These are phyloP conservation scores for Ophiocordyceps camponoti-floridani DNA, from an alignment of 2,329 filamentous ascomycete genomes.

Conservation along the genomic window DNA sequence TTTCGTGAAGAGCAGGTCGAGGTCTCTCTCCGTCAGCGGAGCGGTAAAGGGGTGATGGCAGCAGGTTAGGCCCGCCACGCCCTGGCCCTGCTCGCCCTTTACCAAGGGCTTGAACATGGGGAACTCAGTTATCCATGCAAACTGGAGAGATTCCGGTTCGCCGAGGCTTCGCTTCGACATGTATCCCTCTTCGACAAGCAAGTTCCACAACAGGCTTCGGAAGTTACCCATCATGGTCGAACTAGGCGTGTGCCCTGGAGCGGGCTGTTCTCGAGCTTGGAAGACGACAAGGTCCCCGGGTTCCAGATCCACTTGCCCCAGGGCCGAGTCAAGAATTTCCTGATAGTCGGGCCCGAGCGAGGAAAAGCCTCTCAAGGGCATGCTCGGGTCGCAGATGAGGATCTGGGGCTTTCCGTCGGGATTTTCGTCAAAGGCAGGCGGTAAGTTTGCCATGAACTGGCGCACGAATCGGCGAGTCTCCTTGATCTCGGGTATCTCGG, in stretches of 20 bases:
- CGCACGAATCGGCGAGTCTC: constrained; percentile 44
- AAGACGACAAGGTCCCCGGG: constrained; percentile 63
- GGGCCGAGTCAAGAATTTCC: constrained; percentile 24
- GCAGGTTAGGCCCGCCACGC: constrained; percentile 63
- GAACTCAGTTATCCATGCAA: constrained; percentile 80
- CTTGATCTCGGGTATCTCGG: constrained; percentile 31
- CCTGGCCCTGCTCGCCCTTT: constrained; percentile 53
- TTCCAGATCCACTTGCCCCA: constrained; percentile 23
- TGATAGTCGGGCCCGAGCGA: constrained; percentile 52
- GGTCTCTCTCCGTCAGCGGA: constrained; percentile 52
- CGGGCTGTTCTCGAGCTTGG: constrained; percentile 52
- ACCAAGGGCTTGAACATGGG: constrained; percentile 73
- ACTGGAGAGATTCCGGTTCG: constrained; percentile 32
- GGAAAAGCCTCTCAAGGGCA: constrained; percentile 60
- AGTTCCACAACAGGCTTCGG: constrained; percentile 50
- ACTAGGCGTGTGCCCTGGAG: constrained; percentile 37
- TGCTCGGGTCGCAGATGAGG: constrained; percentile 54
- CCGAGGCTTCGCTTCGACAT: constrained; percentile 24
- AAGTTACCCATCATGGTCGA: constrained; percentile 57
- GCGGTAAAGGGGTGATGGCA: constrained; percentile 96
- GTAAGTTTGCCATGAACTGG: constrained; percentile 51
- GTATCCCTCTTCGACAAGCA: constrained; percentile 44
- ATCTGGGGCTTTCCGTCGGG: constrained; percentile 64
- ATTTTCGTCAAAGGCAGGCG: constrained; percentile 44
- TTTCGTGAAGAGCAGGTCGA: constrained; percentile 54